A percentile compares a stretch with the other conserved stretches of the same genome.
Evolutionary conservation across 306 rosid species (phyloP).

Genomic region (Ormosia emarginata): DNA sequence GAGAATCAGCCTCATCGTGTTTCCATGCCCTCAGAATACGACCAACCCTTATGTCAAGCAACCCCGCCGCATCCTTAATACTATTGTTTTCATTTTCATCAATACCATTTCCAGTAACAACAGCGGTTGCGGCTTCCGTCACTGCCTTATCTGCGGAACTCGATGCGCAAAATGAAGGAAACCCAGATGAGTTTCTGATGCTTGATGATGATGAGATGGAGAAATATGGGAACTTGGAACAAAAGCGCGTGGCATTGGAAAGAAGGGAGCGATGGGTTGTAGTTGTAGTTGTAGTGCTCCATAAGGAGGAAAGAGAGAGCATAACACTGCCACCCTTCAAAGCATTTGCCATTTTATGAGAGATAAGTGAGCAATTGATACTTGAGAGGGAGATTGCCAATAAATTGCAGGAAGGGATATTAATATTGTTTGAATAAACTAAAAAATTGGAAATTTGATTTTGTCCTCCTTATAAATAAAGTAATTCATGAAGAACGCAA

Average conservation of each 20-base stretch:
- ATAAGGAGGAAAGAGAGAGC: constrained; percentile 28
- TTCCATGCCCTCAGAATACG: constrained; percentile 69
- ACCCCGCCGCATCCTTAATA: constrained; percentile 59
- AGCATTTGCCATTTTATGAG: constrained; percentile 27
- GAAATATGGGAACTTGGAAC: constrained; percentile 21
- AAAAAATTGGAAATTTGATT: neutral
- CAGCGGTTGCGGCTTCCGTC: constrained; percentile 5
- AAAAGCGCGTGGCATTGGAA: neutral
- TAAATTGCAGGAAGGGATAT: neutral
- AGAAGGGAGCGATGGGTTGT: constrained; percentile 15
- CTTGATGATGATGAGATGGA: constrained; percentile 7
- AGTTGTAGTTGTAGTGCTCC: neutral
- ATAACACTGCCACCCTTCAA: constrained; percentile 22
- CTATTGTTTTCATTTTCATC: neutral
- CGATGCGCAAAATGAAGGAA: constrained; percentile 30
- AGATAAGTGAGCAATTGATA: neutral
- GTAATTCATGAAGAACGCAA: too few species aligned
- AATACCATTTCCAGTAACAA: neutral
- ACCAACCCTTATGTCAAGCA: constrained; percentile 91
- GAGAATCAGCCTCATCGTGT: constrained; percentile 89
- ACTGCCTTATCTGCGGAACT: neutral
- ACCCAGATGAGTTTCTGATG: neutral
- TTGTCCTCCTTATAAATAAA: too few species aligned
- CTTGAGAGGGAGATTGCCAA: too few species aligned
- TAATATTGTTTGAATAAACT: neutral